phyloP scores from a whole-genome alignment of 768 basidiomycete species.

The Lyophyllum shimeji region DNA sequence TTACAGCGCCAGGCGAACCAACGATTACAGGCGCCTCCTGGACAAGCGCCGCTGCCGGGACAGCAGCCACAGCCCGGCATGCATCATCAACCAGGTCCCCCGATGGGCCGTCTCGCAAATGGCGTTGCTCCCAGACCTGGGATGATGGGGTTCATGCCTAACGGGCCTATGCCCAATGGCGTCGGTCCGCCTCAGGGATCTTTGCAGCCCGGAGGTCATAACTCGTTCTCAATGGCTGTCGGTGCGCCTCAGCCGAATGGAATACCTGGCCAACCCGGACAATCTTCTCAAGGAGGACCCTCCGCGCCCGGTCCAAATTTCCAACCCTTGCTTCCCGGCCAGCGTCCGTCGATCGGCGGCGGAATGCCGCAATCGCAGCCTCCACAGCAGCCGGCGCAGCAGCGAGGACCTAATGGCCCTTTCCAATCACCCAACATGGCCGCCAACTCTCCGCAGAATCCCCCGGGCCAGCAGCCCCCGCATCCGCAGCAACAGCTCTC shows the following conservation, averaged over 20 bases:
- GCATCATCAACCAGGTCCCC: slow-evolving; percentile 25
- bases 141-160: slow-evolving; percentile 23
- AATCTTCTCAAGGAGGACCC: slow-evolving; percentile 21
- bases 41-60: slow-evolving; percentile 22
- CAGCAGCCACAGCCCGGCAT: slow-evolving; percentile 23
- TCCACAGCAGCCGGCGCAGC: slow-evolving; percentile 21
- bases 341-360: slow-evolving; percentile 17
- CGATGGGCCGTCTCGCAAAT: slow-evolving; percentile 20
- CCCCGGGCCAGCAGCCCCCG: slow-evolving; percentile 22
- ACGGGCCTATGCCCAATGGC: slow-evolving; percentile 28
- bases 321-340: slow-evolving; percentile 15
- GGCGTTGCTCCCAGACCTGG: slow-evolving; percentile 19
- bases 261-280: slow-evolving; percentile 23
- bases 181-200: slow-evolving; percentile 22
- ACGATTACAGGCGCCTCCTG: slow-evolving; percentile 21
- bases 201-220: slow-evolving; percentile 15
- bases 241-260: slow-evolving; percentile 22
- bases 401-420: slow-evolving; percentile 47
- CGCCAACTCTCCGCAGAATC: slow-evolving; percentile 56
- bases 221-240: slow-evolving; percentile 29
- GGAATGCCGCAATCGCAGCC: slow-evolving; percentile 21
- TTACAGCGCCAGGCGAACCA: slow-evolving; percentile 30
- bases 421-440: slow-evolving; percentile 70
- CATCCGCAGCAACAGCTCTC: slow-evolving; percentile 26
- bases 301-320: slow-evolving; percentile 30